Percentiles rank a stretch among this genome's conserved stretches.
phyloP scores from a whole-genome alignment of 345 rosid genomes.

The Salix koriyanagi region DNA sequence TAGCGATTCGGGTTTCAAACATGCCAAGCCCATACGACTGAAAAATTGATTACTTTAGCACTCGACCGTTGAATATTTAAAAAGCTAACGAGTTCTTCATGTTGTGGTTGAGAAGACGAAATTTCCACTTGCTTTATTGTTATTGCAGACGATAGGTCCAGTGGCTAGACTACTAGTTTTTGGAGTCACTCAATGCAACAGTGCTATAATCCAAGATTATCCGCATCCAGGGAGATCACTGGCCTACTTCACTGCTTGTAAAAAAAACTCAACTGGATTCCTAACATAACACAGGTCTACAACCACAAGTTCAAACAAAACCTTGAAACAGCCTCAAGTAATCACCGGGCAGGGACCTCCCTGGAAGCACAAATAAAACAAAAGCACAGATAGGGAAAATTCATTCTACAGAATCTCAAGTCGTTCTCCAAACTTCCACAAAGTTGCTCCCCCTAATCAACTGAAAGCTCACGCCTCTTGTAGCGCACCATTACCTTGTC shows the following conservation, averaged over 20 bases:
- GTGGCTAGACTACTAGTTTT: background rate
- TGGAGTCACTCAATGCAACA: background rate
- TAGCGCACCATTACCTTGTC: conserved; percentile 92
- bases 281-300: background rate
- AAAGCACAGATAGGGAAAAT: conserved; percentile 1
- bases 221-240: background rate
- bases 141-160: background rate
- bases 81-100: background rate
- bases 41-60: background rate
- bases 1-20: background rate
- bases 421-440: conserved; percentile 5
- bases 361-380: background rate
- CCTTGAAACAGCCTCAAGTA: background rate
- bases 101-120: background rate
- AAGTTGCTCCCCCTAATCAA: background rate
- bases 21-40: background rate
- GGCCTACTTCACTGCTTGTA: background rate
- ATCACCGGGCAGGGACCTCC: background rate
- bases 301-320: background rate
- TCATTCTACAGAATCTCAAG: background rate
- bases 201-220: background rate
- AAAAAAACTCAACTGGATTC: background rate
- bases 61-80: background rate
- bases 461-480: conserved; percentile 38
- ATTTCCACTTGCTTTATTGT: background rate